These are phyloP conservation scores for Camelina laxa DNA, from an alignment of 345 rosid species.

Conservation along the genomic window DNA sequence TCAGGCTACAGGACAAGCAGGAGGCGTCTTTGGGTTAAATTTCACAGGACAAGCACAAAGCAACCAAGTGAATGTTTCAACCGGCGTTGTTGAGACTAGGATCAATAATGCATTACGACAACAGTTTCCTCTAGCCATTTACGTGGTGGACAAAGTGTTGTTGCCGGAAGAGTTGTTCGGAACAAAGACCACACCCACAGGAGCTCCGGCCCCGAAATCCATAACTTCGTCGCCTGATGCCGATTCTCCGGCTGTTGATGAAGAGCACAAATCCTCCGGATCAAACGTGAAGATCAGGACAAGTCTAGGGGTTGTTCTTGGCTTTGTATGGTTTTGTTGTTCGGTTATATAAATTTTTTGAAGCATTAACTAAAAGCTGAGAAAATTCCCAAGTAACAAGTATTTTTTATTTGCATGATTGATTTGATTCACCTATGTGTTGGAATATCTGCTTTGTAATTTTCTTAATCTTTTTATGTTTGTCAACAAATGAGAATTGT, in stretches of 20 bases:
- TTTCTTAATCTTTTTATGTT: background rate
- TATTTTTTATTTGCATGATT: background rate
- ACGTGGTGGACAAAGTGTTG: constrained; percentile 70
- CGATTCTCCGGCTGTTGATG: constrained; percentile 40
- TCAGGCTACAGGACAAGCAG: constrained; percentile 54
- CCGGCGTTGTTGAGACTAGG: constrained; percentile 59
- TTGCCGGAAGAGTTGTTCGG: constrained; percentile 60
- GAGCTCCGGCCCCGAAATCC: constrained; percentile 46
- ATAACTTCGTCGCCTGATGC: constrained; percentile 40
- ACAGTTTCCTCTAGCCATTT: constrained; percentile 59
- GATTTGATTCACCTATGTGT: constrained; percentile 5
- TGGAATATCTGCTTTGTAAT: background rate
- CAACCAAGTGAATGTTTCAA: constrained; percentile 76
- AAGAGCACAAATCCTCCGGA: constrained; percentile 28
- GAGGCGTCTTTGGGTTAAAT: constrained; percentile 55
- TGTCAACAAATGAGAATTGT: too few relatives aligned
- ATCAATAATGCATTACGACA: constrained; percentile 54
- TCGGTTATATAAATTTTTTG: background rate
- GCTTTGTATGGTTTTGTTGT: constrained; percentile 45
- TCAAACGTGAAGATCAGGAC: constrained; percentile 38
- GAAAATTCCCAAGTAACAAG: background rate
- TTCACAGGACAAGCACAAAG: constrained; percentile 51
- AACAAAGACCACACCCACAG: constrained; percentile 42
- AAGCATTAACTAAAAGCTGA: background rate
- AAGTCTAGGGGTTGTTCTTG: constrained; percentile 51